Evolutionary conservation across 192 early-diverging fungal genomes (phyloP).

Genomic region (Coemansia biformis): DNA sequence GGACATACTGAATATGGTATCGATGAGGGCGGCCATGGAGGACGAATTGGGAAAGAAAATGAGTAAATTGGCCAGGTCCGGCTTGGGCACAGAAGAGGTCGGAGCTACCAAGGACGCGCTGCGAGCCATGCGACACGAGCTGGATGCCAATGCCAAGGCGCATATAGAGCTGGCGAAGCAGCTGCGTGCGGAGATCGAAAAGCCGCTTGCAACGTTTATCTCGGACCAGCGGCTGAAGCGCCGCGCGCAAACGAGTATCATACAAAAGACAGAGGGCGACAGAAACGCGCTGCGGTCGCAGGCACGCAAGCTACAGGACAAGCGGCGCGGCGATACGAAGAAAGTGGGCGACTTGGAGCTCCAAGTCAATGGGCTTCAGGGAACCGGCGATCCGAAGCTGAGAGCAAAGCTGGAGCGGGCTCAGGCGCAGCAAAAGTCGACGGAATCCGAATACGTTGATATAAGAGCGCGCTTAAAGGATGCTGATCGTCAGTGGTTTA

Average conservation of each 20-base stretch:
- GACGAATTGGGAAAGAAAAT: constrained; percentile 69
- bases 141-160: constrained; percentile 58
- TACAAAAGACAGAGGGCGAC: constrained; percentile 50
- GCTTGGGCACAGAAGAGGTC: constrained; percentile 63
- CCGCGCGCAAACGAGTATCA: constrained; percentile 45
- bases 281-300: constrained; percentile 40
- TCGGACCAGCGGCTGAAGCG: constrained; percentile 60
- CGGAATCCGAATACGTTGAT: constrained; percentile 46
- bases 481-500: constrained; percentile 44
- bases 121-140: constrained; percentile 55
- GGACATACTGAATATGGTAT: constrained; percentile 60
- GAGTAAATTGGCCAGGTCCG: constrained; percentile 55
- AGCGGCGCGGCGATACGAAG: constrained; percentile 52
- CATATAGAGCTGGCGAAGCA: constrained; percentile 62
- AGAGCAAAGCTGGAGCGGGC: constrained; percentile 40
- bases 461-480: constrained; percentile 30
- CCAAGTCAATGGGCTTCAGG: constrained; percentile 39
- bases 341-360: constrained; percentile 50
- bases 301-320: constrained; percentile 53
- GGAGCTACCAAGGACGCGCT: constrained; percentile 58
- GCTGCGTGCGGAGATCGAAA: constrained; percentile 57
- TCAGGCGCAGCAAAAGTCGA: constrained; percentile 28
- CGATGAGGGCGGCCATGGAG: constrained; percentile 56
- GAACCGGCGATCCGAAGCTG: constrained; percentile 38
- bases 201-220: constrained; percentile 58